Evolutionary conservation across 495 filamentous ascomycete species (phyloP).

Genomic region (Rusavskia elegans): DNA sequence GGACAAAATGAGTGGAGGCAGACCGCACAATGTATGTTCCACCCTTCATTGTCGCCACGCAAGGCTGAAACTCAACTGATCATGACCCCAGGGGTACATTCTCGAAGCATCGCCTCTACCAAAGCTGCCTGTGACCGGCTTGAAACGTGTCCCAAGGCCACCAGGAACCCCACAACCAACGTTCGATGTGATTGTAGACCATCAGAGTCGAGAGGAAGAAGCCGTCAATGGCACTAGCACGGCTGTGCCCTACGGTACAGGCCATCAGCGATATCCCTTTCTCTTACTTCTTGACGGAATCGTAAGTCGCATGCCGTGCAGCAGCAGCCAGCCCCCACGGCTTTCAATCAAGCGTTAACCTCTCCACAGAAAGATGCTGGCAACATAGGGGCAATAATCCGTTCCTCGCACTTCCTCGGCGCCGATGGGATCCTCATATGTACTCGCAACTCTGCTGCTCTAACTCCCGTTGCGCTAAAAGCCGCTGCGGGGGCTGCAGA

Average conservation of each 20-base stretch:
- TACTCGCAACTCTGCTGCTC: conserved; percentile 46
- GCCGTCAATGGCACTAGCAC: conserved; percentile 47
- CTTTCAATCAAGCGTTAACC: neutral
- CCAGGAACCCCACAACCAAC: conserved; percentile 12
- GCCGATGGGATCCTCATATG: conserved; percentile 60
- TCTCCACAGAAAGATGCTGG: conserved; percentile 53
- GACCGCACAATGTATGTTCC: conserved; percentile 60
- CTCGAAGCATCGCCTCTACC: conserved; percentile 78
- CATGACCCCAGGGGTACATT: conserved; percentile 43
- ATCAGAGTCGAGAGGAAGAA: conserved; percentile 60
- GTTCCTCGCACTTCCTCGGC: conserved; percentile 74
- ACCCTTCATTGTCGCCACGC: neutral
- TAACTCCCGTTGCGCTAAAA: conserved; percentile 67
- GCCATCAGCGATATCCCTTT: conserved; percentile 50
- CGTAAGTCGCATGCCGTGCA: conserved; percentile 6
- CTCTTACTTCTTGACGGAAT: conserved; percentile 74
- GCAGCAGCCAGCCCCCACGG: neutral
- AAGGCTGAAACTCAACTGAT: neutral
- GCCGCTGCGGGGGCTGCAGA: conserved; percentile 78
- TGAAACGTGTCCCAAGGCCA: conserved; percentile 28
- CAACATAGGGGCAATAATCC: conserved; percentile 79
- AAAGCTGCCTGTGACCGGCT: conserved; percentile 45
- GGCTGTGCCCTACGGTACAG: conserved; percentile 13
- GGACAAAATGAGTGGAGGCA: conserved; percentile 66
- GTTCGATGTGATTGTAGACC: conserved; percentile 43